Evolutionary conservation across 495 filamentous ascomycete genomes (phyloP).

Genomic region (Hypoxylon intermedium): DNA sequence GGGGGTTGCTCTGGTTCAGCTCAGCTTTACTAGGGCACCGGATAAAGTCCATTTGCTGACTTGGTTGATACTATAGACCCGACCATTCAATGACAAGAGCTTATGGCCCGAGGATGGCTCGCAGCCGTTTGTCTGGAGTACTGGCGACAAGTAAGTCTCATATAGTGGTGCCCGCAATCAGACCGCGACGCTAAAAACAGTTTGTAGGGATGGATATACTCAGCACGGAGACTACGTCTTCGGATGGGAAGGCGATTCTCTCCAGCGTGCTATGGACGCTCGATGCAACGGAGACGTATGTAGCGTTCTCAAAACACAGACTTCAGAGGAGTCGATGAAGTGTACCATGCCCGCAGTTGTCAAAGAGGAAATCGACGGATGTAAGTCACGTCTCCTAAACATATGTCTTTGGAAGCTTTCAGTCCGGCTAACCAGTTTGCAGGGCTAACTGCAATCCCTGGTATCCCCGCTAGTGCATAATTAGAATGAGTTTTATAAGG

Average conservation of each 20-base stretch:
- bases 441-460: conserved; percentile 39
- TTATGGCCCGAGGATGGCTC: conserved; percentile 51
- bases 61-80: conserved; percentile 36
- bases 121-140: conserved; percentile 55
- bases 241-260: conserved; percentile 44
- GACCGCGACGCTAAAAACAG: background rate
- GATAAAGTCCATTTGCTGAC: conserved; percentile 14
- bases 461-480: conserved; percentile 24
- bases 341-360: conserved; percentile 47
- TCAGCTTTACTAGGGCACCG: background rate
- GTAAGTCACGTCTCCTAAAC: conserved; percentile 28
- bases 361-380: conserved; percentile 47
- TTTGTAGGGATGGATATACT: conserved; percentile 38
- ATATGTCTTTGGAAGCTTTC: background rate
- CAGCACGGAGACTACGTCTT: conserved; percentile 50
- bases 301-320: conserved; percentile 43
- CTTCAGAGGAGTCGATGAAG: conserved; percentile 42
- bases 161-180: background rate
- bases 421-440: conserved; percentile 24
- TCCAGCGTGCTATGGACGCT: conserved; percentile 47
- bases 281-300: conserved; percentile 45
- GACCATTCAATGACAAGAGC: conserved; percentile 47
- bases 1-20: background rate
- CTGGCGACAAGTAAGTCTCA: conserved; percentile 45
- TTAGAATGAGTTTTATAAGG: conserved; percentile 12